Percentiles rank a stretch among this genome's conserved stretches.
Evolutionary conservation across 306 rosid genomes (phyloP).

Genomic region (Cicer cuneatum): DNA sequence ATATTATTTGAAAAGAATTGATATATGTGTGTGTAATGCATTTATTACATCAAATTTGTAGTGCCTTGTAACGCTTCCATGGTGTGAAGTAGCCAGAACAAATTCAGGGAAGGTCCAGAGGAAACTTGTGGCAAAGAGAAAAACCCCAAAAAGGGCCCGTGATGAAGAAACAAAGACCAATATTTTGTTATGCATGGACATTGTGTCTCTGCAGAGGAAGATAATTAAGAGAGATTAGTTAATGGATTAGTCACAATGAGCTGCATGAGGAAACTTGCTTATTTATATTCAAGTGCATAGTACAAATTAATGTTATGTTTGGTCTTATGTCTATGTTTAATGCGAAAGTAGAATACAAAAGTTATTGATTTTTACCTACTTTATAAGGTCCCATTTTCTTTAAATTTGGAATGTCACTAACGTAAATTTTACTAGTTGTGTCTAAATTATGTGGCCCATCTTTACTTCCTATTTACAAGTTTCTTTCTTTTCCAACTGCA

Average conservation of each 20-base stretch:
- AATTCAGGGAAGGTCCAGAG: conserved; percentile 42
- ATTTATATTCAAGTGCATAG: conserved; percentile 23
- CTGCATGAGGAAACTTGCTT: conserved; percentile 25
- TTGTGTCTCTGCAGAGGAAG: not conserved
- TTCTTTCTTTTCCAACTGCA: conserved; percentile 17
- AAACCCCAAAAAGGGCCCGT: conserved; percentile 32
- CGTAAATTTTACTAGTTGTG: conserved; percentile 42
- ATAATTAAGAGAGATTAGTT: not conserved
- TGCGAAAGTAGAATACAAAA: conserved; percentile 41
- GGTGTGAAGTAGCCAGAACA: conserved; percentile 50
- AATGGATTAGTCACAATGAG: conserved; percentile 5
- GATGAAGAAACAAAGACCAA: conserved; percentile 43
- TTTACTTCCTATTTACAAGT: conserved; percentile 36
- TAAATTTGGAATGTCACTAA: conserved; percentile 46
- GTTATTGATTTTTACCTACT: conserved; percentile 47
- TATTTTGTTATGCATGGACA: conserved; percentile 43
- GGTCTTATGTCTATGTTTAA: conserved; percentile 41
- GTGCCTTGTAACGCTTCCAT: conserved; percentile 62
- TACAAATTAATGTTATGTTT: conserved; percentile 36
- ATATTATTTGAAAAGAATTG: not conserved
- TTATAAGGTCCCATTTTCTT: conserved; percentile 46
- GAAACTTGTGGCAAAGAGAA: conserved; percentile 49
- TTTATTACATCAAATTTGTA: conserved; percentile 59
- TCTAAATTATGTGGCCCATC: conserved; percentile 28
- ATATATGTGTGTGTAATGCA: not conserved